Evolutionary conservation across 2,329 filamentous ascomycete species (phyloP).

Genomic region (Calonectria ilicicola): DNA sequence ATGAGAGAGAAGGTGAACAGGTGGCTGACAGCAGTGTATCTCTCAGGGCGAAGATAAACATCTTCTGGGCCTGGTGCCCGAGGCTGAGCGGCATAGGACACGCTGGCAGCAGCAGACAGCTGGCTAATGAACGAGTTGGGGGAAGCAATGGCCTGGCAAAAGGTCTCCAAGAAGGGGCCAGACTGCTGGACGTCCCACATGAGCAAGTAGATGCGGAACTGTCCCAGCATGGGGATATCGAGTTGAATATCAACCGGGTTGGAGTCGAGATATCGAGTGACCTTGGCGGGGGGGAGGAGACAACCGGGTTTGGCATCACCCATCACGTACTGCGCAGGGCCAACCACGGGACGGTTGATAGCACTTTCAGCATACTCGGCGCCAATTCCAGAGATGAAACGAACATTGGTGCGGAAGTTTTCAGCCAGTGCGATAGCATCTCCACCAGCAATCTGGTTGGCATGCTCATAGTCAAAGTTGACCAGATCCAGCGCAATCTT

Average conservation of each 20-base stretch:
- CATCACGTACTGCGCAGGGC: slow-evolving; percentile 54
- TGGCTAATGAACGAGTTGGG: slow-evolving; percentile 68
- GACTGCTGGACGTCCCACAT: slow-evolving; percentile 70
- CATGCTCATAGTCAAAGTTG: slow-evolving; percentile 69
- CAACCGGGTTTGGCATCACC: slow-evolving; percentile 66
- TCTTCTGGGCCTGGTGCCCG: slow-evolving; percentile 70
- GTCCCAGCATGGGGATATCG: slow-evolving; percentile 81
- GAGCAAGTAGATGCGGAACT: slow-evolving; percentile 82
- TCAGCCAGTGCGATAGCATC: slow-evolving; percentile 72
- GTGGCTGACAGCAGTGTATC: slow-evolving; percentile 76
- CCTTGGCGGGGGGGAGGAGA: slow-evolving; percentile 74
- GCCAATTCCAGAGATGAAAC: slow-evolving; percentile 80
- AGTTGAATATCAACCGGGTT: slow-evolving; percentile 84
- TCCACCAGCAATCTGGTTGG: slow-evolving; percentile 69
- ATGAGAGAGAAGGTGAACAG: slow-evolving; percentile 78
- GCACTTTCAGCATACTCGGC: slow-evolving; percentile 68
- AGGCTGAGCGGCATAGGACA: slow-evolving; percentile 72
- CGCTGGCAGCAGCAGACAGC: slow-evolving; percentile 68
- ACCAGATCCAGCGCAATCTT: slow-evolving; percentile 71
- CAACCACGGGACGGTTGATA: slow-evolving; percentile 57
- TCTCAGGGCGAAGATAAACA: slow-evolving; percentile 73
- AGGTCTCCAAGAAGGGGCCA: slow-evolving; percentile 67
- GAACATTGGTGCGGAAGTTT: slow-evolving; percentile 78
- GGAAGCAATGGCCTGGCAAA: slow-evolving; percentile 67
- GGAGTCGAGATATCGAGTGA: slow-evolving; percentile 80